Conservation (phyloP, 306 rosid genomes). For the Vigna trinervia region DNA sequence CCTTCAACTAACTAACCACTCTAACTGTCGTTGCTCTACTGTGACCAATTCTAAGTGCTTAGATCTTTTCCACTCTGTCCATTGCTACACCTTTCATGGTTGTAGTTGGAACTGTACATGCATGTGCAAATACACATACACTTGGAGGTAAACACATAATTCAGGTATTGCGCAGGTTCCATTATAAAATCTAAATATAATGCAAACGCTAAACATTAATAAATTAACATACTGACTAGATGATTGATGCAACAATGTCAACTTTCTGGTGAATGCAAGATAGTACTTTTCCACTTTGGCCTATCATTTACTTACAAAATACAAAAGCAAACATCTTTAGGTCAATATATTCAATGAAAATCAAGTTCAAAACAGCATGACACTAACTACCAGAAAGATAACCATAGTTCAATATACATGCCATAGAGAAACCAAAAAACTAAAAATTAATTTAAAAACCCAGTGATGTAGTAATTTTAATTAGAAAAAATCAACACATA, state of each 20-base stretch:
- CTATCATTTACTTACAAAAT: slow-evolving; percentile 4
- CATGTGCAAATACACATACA: slow-evolving; percentile 10
- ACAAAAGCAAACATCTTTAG: slow-evolving; percentile 7
- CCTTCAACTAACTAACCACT: neutral
- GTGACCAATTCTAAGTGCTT: slow-evolving; percentile 2
- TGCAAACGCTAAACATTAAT: neutral
- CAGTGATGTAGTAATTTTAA: neutral
- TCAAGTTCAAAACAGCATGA: slow-evolving; percentile 27
- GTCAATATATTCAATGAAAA: neutral
- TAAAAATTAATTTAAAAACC: neutral
- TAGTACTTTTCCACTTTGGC: slow-evolving; percentile 13
- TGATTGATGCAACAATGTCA: slow-evolving; percentile 24
- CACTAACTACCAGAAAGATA: slow-evolving; percentile 30
- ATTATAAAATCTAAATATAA: slow-evolving; percentile 27
- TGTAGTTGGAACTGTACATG: slow-evolving; percentile 15
- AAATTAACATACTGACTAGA: slow-evolving; percentile 1
- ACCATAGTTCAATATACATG: slow-evolving; percentile 15
- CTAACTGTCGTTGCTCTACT: neutral
- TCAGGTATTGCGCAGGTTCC: slow-evolving; percentile 7
- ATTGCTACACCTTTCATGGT: slow-evolving; percentile 14
- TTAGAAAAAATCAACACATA: neutral
- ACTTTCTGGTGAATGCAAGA: slow-evolving; percentile 17
- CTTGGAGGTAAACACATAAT: slow-evolving; percentile 9
- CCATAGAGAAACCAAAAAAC: neutral
- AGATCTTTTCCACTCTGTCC: slow-evolving; percentile 3